A percentile compares a stretch with the other conserved stretches of the same genome.
phyloP scores from a whole-genome alignment of 805 yeast species.

The Cyberlindnera amylophila region DNA sequence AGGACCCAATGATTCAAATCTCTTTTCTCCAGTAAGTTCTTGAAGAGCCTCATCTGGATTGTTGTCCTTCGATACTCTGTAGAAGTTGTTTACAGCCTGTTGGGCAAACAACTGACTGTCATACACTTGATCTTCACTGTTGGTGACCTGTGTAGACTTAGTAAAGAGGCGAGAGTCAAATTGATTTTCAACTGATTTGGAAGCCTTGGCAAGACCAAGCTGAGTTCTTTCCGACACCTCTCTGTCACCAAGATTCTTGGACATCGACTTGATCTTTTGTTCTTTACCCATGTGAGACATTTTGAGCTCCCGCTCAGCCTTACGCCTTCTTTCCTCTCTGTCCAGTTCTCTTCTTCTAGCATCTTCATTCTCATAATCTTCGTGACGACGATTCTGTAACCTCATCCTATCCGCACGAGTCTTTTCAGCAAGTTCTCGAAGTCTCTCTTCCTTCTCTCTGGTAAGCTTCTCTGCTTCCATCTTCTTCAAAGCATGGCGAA shows the following conservation, averaged over 20 bases:
- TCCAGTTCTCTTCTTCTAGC: conserved; percentile 35
- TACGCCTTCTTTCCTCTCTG: conserved; percentile 41
- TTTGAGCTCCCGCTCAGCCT: conserved; percentile 45
- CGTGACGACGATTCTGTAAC: not conserved
- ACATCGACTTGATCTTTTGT: conserved; percentile 38
- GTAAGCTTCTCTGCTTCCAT: conserved; percentile 47
- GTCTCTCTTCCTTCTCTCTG: conserved; percentile 45
- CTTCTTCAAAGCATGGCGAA: conserved; percentile 46
- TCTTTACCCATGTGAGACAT: conserved; percentile 43
- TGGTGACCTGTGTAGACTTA: conserved; percentile 38
- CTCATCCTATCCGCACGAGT: conserved; percentile 37
- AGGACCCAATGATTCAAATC: conserved; percentile 34
- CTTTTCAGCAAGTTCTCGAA: conserved; percentile 46
- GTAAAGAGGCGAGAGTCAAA: conserved; percentile 60
- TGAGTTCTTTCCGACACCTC: conserved; percentile 56
- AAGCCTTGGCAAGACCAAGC: conserved; percentile 43
- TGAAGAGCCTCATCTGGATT: conserved; percentile 20
- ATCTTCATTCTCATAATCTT: conserved; percentile 12
- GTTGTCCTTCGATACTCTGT: conserved; percentile 34
- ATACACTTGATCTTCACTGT: conserved; percentile 48
- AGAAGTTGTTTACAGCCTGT: conserved; percentile 47
- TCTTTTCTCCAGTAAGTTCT: conserved; percentile 18
- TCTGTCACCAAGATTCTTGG: conserved; percentile 41
- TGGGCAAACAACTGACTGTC: conserved; percentile 57
- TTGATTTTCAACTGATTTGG: conserved; percentile 36